Percentiles rank a stretch among this genome's conserved stretches.
phyloP scores from a whole-genome alignment of 768 basidiomycete species.

The Pisolithus marmoratus region DNA sequence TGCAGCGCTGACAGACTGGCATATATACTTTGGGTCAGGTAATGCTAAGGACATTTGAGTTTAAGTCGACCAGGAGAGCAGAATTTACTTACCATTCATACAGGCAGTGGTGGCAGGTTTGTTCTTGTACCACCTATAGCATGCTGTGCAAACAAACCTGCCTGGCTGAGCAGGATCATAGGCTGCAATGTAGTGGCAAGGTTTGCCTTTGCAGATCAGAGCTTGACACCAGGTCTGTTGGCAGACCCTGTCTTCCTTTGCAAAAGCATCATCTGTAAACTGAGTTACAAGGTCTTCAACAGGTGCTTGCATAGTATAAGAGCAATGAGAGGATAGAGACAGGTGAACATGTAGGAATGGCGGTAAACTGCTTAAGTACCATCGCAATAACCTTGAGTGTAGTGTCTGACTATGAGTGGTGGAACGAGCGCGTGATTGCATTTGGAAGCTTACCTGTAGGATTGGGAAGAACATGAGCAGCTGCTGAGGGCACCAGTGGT shows the following conservation, averaged over 20 bases:
- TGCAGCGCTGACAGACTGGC: background rate
- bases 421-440: too few relatives aligned
- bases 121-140: background rate
- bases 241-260: background rate
- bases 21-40: background rate
- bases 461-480: too few relatives aligned
- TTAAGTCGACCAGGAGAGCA: background rate
- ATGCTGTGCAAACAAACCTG: background rate
- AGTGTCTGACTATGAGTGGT: too few relatives aligned
- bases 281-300: conserved; percentile 1
- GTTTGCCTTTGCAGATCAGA: conserved; percentile 1
- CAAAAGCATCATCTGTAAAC: conserved; percentile 7
- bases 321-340: background rate
- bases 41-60: background rate
- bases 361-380: background rate
- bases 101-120: background rate
- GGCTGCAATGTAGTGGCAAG: conserved; percentile 2
- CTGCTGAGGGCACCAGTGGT: too few relatives aligned
- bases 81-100: background rate
- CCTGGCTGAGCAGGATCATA: background rate
- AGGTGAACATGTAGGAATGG: background rate
- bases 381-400: too few relatives aligned
- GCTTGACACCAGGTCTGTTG: background rate
- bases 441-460: too few relatives aligned
- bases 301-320: background rate